These are phyloP conservation scores for Salix koriyanagi DNA, from an alignment of 345 rosid genomes.

Conservation along the genomic window DNA sequence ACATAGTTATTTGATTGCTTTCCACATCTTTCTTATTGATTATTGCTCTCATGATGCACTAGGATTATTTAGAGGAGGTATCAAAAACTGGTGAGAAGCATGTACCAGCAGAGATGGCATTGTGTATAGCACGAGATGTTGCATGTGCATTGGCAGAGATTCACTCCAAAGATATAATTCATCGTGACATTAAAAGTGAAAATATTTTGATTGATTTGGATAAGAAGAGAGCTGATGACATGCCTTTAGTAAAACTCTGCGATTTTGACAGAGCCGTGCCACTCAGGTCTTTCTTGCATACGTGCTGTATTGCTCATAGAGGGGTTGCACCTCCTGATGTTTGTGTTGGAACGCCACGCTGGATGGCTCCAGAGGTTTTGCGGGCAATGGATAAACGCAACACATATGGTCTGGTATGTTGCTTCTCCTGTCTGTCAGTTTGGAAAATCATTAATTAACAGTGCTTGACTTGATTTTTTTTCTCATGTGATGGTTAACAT, in stretches of 20 bases:
- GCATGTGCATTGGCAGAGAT: constrained; percentile 75
- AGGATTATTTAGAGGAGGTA: constrained; percentile 69
- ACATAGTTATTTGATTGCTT: background rate
- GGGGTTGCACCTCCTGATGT: constrained; percentile 75
- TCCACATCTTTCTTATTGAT: background rate
- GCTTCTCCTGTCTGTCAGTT: constrained; percentile 6
- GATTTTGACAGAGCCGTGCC: constrained; percentile 98
- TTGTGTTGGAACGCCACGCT: constrained; percentile 97
- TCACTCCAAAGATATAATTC: constrained; percentile 82
- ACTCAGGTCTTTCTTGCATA: constrained; percentile 63
- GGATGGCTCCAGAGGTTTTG: constrained; percentile 99
- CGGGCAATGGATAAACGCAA: constrained; percentile 58
- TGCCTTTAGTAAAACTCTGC: constrained; percentile 75
- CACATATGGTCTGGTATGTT: constrained; percentile 70
- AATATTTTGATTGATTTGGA: constrained; percentile 82
- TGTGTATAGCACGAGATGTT: constrained; percentile 69
- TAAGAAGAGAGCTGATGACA: constrained; percentile 45
- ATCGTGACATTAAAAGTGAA: constrained; percentile 95
- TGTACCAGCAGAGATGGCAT: constrained; percentile 56
- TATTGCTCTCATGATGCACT: constrained; percentile 15
- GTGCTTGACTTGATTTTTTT: background rate
- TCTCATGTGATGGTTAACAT: background rate
- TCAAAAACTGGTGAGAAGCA: constrained; percentile 60
- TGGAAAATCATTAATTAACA: background rate
- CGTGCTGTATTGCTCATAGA: constrained; percentile 72